Percentiles rank a stretch among this genome's conserved stretches.
Conservation (phyloP, 2,329 filamentous ascomycete genomes). For the Pyrenochaeta sp. region DNA sequence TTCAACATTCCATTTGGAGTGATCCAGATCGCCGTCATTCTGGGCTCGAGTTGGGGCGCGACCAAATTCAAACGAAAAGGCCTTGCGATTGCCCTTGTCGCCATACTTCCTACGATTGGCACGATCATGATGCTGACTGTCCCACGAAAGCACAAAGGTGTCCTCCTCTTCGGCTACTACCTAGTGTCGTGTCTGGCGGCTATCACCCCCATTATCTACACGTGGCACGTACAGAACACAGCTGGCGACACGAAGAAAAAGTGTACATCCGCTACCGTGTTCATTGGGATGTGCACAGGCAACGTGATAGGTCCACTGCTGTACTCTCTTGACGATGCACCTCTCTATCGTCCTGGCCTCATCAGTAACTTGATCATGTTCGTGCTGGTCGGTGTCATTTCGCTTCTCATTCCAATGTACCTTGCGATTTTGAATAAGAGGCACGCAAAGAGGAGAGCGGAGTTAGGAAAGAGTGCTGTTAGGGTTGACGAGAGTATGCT, state of each 20-base stretch:
- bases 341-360: conserved; percentile 43
- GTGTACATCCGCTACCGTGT: conserved; percentile 45
- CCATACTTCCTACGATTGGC: conserved; percentile 61
- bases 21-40: conserved; percentile 58
- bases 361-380: conserved; percentile 47
- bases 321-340: conserved; percentile 44
- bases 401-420: conserved; percentile 41
- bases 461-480: conserved; percentile 38
- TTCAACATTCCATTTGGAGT: conserved; percentile 67
- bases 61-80: conserved; percentile 60
- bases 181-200: conserved; percentile 51
- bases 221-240: conserved; percentile 49
- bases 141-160: conserved; percentile 56
- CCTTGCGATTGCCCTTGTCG: conserved; percentile 59
- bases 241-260: conserved; percentile 49
- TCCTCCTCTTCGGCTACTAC: conserved; percentile 61
- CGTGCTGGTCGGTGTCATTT: conserved; percentile 34
- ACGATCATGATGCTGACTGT: conserved; percentile 59
- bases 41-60: conserved; percentile 59
- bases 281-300: conserved; percentile 48
- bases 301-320: conserved; percentile 48
- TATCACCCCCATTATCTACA: conserved; percentile 47
- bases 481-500: conserved; percentile 46
- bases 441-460: conserved; percentile 38
- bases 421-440: conserved; percentile 39